Percentiles rank a stretch among this genome's conserved stretches.
phyloP scores from a whole-genome alignment of 1,139 yeast genomes.

The Saccharomycopsis hybrid region DNA sequence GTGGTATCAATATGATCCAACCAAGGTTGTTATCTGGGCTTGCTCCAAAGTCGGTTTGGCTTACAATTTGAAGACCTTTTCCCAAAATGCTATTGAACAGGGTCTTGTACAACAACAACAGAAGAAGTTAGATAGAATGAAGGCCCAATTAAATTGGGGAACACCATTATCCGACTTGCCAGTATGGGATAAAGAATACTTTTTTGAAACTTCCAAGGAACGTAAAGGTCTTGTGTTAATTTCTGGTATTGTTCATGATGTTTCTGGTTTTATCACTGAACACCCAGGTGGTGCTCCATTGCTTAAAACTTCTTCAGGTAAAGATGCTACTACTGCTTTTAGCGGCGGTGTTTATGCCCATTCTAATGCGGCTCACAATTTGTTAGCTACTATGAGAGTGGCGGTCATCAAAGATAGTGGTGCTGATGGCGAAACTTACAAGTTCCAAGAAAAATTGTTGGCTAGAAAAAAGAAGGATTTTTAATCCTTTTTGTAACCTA shows the following conservation, averaged over 20 bases:
- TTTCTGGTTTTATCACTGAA: conserved; percentile 73
- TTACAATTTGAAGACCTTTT: conserved; percentile 83
- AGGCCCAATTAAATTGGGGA: conserved; percentile 86
- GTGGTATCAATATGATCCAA: conserved; percentile 99
- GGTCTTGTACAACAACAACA: conserved; percentile 95
- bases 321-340: conserved; percentile 95
- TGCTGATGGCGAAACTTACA: conserved; percentile 46
- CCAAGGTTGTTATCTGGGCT: conserved; percentile 70
- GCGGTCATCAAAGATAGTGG: conserved; percentile 76
- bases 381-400: conserved; percentile 91
- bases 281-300: conserved; percentile 98
- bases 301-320: conserved; percentile 80
- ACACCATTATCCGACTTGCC: conserved; percentile 78
- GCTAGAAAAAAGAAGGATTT: conserved; percentile 34
- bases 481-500: too few species aligned
- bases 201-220: conserved; percentile 57
- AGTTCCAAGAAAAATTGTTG: conserved; percentile 45
- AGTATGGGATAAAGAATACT: conserved; percentile 83
- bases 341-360: conserved; percentile 97
- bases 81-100: conserved; percentile 94
- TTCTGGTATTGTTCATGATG: conserved; percentile 93
- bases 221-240: conserved; percentile 65
- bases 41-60: conserved; percentile 79
- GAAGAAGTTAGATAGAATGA: conserved; percentile 84
- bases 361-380: conserved; percentile 95